A percentile compares a stretch with the other conserved stretches of the same genome.
These are phyloP conservation scores for Orychophragmus violaceus DNA, from an alignment of 345 rosid species.

Conservation along the genomic window DNA sequence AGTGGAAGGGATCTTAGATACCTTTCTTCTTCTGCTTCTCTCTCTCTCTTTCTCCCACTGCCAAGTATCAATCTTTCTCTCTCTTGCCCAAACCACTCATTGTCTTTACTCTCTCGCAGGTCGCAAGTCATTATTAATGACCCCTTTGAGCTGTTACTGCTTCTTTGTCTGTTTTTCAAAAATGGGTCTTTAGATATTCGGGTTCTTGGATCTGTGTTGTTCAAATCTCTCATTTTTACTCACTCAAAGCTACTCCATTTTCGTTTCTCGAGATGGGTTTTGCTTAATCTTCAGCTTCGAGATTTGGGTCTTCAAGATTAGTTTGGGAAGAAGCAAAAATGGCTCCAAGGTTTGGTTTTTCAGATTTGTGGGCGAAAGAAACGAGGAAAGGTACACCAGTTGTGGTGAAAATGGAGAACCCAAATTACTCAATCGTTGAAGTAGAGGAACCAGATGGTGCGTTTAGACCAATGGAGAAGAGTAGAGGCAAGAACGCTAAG, in stretches of 20 bases:
- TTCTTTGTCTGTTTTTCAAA: conserved; percentile 28
- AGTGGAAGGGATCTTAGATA: conserved; percentile 20
- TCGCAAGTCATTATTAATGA: conserved; percentile 23
- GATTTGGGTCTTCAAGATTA: background rate
- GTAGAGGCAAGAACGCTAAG: conserved; percentile 75
- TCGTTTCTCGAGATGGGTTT: conserved; percentile 11
- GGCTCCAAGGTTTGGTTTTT: conserved; percentile 63
- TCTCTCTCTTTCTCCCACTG: conserved; percentile 6
- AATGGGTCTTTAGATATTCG: conserved; percentile 32
- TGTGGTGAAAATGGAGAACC: conserved; percentile 80
- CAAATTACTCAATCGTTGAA: conserved; percentile 74
- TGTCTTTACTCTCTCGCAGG: conserved; percentile 32
- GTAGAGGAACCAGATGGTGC: conserved; percentile 75
- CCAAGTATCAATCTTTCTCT: conserved; percentile 33
- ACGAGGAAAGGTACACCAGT: conserved; percentile 67
- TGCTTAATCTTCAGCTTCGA: conserved; percentile 17
- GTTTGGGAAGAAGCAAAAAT: conserved; percentile 26
- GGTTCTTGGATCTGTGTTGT: conserved; percentile 45
- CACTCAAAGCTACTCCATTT: conserved; percentile 14
- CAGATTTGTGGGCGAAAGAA: conserved; percentile 58
- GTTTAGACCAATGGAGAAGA: conserved; percentile 67
- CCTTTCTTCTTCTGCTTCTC: conserved; percentile 33
- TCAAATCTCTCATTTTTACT: conserved; percentile 12
- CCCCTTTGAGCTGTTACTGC: conserved; percentile 32
- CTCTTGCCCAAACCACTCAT: conserved; percentile 16